Evolutionary conservation across 2,329 filamentous ascomycete species (phyloP), one percentile per base, ranked within the genome.

Genomic region (Cercospora sojina): DNA sequence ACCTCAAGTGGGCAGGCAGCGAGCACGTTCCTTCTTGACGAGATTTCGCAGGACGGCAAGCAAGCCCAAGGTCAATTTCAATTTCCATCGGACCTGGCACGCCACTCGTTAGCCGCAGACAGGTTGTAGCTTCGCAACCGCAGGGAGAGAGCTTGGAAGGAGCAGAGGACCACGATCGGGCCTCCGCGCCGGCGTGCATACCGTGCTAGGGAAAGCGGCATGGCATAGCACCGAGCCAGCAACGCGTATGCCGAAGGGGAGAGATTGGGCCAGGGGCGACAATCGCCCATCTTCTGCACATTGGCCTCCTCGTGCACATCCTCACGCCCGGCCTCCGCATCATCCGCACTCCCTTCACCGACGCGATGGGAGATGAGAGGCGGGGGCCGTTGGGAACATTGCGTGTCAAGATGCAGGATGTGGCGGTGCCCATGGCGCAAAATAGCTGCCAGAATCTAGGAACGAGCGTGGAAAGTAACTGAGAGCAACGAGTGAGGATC

Each of bases 391-490:
- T 49, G 29, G n/a, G 59, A n/a, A 53, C 35, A n/a, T 10, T 38
- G 47, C 27, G 43, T 61, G 59, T 62, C 55, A 62, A 62, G 47
- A 62, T 61, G 47, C 59, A 62, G 59, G 47, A 53, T 62, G n/a
- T 41, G 20, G 43, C 43, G 43, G n/a, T n/a, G n/a, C n/a, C n/a
- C n/a, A 49, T 23, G 43, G 43, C 43, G 43, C 43, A 25, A 49
- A 49, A 49, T 23, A 41, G 20, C 16, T 20, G 35, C 35, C 43
- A 23, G 12, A 49, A 25, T 49, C 43, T 13, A 49, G 43, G 43
- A 25, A 23, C 9, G 43, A 49, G 43, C 16, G 51, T 56, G 10
- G 47, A 25, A 56, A 56, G 51, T 56, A 29, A n/a, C n/a, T n/a
- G n/a, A 13, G 51, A n/a, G 16, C 25, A 8, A 51, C 25, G 51